Base-by-base conservation (phyloP, 495 filamentous ascomycete species). In the Tuber brumale region DNA sequence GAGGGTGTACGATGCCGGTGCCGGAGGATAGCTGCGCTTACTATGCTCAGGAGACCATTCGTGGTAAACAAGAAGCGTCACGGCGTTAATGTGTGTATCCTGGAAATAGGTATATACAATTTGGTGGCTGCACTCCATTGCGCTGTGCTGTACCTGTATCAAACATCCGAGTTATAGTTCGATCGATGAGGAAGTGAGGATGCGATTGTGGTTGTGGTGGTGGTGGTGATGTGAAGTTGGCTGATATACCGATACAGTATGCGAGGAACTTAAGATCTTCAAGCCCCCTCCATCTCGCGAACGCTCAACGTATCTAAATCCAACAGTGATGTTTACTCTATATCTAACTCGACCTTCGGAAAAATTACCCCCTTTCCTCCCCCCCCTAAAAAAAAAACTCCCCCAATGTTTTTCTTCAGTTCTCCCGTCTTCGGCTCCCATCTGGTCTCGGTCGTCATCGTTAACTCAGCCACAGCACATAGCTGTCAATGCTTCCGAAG, bases 401-500 rank as follows among this genome's bases (percentile, higher is more conserved):
- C 46, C 18, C 9, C n/a, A 9, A 27, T 57, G n/a, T 6, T 21
- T 57, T 57, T n/a, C 46, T 51, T 14, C 23, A 14, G 31, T 66
- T 31, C n/a, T 66, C 23, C 31, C 57, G n/a, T 31, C 3, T 66
- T 66, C 27, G 57, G 2, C 48, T 66, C 57, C 12, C 57, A 18
- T 66, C n/a, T 66, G 57, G 57, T 66, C n/a, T 66, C 27, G 57
- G n/a, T 66, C 57, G 57, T 66, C 9, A n/a, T 66, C 57, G n/a
- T 66, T 0, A 72, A 70, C 73, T 72, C 74, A 70, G 46, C 57
- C 57, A 66, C 57, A 31, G n/a, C 57, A 69, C 74, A 51, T 18
- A 71, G 61, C 77, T 79, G 77, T 72, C 70, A 72, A 48, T 70
- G 42, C 70, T 77, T 72, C 48, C 44, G 74, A 39, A 76, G 76